A percentile compares a stretch with the other conserved stretches of the same genome.
Evolutionary conservation across 345 rosid species (phyloP).

Genomic region (Eucalyptus polyanthemos): DNA sequence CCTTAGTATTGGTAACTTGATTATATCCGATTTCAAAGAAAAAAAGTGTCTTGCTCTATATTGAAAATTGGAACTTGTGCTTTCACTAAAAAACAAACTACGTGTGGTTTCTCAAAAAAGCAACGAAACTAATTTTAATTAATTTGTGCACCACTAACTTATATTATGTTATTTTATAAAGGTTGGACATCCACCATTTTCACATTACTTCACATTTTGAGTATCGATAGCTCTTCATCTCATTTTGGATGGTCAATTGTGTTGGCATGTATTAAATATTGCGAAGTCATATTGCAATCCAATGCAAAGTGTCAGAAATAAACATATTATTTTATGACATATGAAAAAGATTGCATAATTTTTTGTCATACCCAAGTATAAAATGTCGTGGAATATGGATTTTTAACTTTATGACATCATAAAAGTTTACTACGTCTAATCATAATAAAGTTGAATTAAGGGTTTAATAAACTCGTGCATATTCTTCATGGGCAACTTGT

Average conservation of each 20-base stretch:
- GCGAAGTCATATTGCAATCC: not conserved
- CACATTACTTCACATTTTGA: not conserved
- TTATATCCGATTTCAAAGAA: not conserved
- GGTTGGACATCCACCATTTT: not conserved
- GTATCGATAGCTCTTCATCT: not conserved
- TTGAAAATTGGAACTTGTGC: not conserved
- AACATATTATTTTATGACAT: too few species aligned
- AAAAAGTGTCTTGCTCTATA: not conserved
- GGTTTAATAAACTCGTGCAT: not conserved
- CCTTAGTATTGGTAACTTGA: not conserved
- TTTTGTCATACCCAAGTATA: not conserved
- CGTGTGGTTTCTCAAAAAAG: not conserved
- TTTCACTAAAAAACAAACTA: too few species aligned
- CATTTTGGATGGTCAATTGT: not conserved
- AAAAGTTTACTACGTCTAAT: not conserved
- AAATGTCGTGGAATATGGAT: accelerated
- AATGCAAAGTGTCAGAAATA: not conserved
- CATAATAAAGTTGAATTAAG: not conserved
- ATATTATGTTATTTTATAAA: not conserved
- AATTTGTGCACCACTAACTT: not conserved
- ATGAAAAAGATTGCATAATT: too few species aligned
- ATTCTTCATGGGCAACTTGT: not conserved
- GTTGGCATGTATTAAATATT: not conserved
- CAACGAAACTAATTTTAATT: not conserved
- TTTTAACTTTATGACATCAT: not conserved